phyloP scores from a whole-genome alignment of 495 filamentous ascomycete species.

The Sabuloglossum arenarium region DNA sequence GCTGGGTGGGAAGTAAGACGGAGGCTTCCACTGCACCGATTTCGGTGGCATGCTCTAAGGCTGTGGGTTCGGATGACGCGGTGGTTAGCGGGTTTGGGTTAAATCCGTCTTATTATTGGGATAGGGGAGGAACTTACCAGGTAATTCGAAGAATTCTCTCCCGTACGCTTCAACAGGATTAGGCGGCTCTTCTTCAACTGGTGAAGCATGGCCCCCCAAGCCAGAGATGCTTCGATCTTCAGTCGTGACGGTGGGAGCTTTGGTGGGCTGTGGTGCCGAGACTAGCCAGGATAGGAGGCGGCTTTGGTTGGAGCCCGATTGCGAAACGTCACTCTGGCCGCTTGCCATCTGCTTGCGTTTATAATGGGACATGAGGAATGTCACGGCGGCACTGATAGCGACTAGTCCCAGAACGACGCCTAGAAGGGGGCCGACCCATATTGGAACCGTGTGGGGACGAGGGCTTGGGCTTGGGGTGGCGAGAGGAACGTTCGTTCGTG shows the following conservation, averaged over 20 bases:
- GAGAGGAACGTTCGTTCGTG: slow-evolving; percentile 9
- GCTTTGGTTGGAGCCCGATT: neutral
- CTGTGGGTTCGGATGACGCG: neutral
- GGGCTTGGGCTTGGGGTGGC: neutral
- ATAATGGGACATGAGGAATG: slow-evolving; percentile 32
- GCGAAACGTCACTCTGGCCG: neutral
- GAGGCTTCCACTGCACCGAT: neutral
- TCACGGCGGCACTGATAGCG: slow-evolving; percentile 29
- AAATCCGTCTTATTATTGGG: neutral
- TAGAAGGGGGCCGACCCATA: slow-evolving; percentile 41
- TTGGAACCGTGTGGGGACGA: slow-evolving; percentile 25
- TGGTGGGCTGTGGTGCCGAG: neutral
- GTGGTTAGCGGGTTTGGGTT: neutral
- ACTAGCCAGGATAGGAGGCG: neutral
- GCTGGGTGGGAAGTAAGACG: neutral
- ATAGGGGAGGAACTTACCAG: neutral
- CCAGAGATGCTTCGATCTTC: neutral
- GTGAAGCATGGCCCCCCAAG: neutral
- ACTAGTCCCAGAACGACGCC: slow-evolving; percentile 45
- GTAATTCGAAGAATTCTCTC: neutral
- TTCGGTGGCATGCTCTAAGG: neutral
- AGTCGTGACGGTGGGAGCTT: neutral
- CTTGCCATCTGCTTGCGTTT: slow-evolving; percentile 13
- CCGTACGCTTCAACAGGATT: neutral
- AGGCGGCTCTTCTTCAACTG: neutral